phyloP scores from a whole-genome alignment of 2,329 filamentous ascomycete genomes.

The Dactylellina sp. region DNA sequence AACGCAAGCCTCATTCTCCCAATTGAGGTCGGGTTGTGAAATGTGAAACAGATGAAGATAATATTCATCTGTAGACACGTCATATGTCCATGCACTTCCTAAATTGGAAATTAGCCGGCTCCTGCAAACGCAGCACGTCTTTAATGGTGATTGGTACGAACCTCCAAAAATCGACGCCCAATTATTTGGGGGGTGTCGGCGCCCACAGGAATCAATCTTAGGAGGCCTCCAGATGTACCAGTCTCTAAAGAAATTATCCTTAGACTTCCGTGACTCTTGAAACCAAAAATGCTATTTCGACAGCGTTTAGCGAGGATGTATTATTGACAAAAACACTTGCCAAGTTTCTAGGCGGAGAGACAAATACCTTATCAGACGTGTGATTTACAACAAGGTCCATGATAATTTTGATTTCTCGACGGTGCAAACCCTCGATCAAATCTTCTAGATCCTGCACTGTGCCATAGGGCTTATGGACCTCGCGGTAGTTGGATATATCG shows the following conservation, averaged over 20 bases:
- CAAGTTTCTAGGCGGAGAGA: too few relatives aligned
- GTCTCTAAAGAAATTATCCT: conserved; percentile 69
- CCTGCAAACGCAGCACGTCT: too few relatives aligned
- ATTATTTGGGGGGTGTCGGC: conserved; percentile 72
- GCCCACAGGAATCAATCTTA: conserved; percentile 68
- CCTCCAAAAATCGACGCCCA: conserved; percentile 66
- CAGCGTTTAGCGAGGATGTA: too few relatives aligned
- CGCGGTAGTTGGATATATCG: conserved; percentile 72
- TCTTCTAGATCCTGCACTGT: conserved; percentile 75
- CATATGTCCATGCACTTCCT: conserved; percentile 7
- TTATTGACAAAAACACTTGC: too few relatives aligned
- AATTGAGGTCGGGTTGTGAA: too few relatives aligned
- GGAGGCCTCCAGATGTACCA: conserved; percentile 76
- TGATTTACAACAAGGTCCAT: conserved; percentile 84
- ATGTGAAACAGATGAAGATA: too few relatives aligned
- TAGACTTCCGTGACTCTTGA: conserved; percentile 68
- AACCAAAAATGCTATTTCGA: conserved; percentile 73
- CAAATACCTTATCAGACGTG: too few relatives aligned
- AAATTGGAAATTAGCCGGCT: conserved; percentile 61
- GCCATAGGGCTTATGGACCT: conserved; percentile 74
- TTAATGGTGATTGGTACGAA: too few relatives aligned
- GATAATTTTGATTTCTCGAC: conserved; percentile 76
- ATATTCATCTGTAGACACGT: too few relatives aligned
- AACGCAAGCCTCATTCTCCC: too few relatives aligned
- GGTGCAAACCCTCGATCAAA: conserved; percentile 72